These are phyloP conservation scores for Sonneratia alba DNA, from an alignment of 345 rosid genomes.

Conservation along the genomic window DNA sequence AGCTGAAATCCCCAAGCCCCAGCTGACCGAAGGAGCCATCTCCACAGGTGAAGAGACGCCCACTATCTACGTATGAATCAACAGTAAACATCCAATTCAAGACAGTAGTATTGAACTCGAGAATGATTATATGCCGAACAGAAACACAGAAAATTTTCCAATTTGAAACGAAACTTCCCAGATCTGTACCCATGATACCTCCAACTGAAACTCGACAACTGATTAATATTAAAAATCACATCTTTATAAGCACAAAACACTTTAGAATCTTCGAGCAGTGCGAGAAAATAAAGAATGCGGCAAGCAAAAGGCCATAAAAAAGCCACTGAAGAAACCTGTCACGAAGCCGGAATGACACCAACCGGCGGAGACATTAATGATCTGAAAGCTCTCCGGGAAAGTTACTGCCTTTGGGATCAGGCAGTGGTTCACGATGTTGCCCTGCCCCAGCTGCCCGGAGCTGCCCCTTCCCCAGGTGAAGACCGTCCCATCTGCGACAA, in stretches of 20 bases:
- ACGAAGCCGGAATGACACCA: constrained; percentile 89
- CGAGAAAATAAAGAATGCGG: not conserved
- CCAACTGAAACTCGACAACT: not conserved
- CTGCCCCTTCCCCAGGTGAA: constrained; percentile 90
- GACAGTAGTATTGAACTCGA: not conserved
- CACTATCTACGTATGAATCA: constrained; percentile 26
- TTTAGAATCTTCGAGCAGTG: not conserved
- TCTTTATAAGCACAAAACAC: not conserved
- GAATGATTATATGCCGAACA: not conserved
- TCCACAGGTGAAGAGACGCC: constrained; percentile 69
- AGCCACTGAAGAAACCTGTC: constrained; percentile 40
- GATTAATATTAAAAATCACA: not conserved
- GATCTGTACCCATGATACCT: not conserved
- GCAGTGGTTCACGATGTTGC: constrained; percentile 30
- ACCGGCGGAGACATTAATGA: constrained; percentile 67
- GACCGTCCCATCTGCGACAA: constrained; percentile 50
- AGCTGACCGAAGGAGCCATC: constrained; percentile 95
- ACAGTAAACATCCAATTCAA: not conserved
- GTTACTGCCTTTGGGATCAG: constrained; percentile 38
- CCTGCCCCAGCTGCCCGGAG: constrained; percentile 90
- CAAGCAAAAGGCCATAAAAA: not conserved
- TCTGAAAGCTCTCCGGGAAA: constrained; percentile 24
- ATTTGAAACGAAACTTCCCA: not conserved
- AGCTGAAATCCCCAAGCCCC: constrained; percentile 67
- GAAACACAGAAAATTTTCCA: not conserved